Conservation (phyloP, 208 protist genomes). For the Leishmania arabica region DNA sequence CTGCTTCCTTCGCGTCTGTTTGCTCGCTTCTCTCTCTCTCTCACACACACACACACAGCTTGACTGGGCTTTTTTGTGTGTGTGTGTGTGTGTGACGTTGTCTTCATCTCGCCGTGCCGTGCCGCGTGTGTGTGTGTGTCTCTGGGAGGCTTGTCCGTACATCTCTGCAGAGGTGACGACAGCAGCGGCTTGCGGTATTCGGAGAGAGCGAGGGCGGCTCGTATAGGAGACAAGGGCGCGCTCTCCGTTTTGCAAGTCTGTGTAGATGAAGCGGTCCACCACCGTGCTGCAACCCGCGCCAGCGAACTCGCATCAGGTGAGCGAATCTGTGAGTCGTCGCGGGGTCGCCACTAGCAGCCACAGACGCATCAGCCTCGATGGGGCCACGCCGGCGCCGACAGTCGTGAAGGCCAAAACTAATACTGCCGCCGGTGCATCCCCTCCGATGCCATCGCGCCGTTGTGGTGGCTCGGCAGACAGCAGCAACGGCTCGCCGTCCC, state of each 20-base stretch:
- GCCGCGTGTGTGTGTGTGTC: background rate
- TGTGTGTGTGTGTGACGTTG: background rate
- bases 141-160: background rate
- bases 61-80: background rate
- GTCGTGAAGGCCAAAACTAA: background rate
- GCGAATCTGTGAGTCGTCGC: background rate
- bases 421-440: background rate
- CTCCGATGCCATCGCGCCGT: background rate
- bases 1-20: no score
- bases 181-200: background rate
- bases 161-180: background rate
- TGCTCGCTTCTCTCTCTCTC: no score
- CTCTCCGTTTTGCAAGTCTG: background rate
- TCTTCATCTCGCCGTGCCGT: background rate
- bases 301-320: background rate
- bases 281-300: background rate
- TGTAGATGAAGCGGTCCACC: background rate
- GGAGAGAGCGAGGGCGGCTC: background rate
- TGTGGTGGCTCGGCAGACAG: background rate
- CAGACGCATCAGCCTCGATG: background rate
- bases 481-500: slow-evolving; percentile 1
- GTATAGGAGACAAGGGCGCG: no score
- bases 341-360: background rate
- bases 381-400: background rate
- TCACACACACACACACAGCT: background rate